Evolutionary conservation across 768 basidiomycete genomes (phyloP), one percentile per base, ranked within the genome.

Genomic region (Suillus cothurnatus): DNA sequence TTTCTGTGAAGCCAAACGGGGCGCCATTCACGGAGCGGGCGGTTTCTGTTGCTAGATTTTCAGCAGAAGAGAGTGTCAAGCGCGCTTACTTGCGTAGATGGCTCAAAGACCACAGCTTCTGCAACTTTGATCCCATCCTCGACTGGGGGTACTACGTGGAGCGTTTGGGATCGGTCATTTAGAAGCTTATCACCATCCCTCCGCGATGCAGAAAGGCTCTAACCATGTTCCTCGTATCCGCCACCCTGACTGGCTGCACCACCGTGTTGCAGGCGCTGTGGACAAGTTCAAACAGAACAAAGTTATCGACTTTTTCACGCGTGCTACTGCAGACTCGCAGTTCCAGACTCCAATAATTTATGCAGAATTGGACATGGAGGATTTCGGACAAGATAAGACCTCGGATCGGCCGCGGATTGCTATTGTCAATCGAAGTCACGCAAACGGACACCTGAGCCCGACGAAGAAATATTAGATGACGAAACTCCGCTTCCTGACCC

Each of bases 81-180:
- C 85, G 91, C 32, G 87, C 85, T 32, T 99, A 95, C 78, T 85
- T 99, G 50, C 91, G 94, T 55, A 95, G 92, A 76, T 99, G 97
- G 97, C 84, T 99, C 66, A 98, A 95, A 78, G 95, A 99, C 75
- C 94, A 89, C 74, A 86, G 89, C 68, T 82, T 99, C 43, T 79
- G 85, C 41, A 90, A 87, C 69, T 98, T 99, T 70, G 96, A 99
- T 61, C 81, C 92, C 21, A 97, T 99, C 69, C 84, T 99, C 66
- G 97, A 99, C 74, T 99, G 97, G 97, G 86, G 89, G 38, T 99
- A 99, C 77, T 99, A 99, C 80, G 96, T 98, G 71, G 97, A 99
- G 72, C 91, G 97, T 21, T 78, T 99, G 28, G 97, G 97, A 6
- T 97, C 95, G 2, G 97, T 99, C 70, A 95, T 99, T 64, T 97